Evolutionary conservation across 495 filamentous ascomycete species (phyloP).

Genomic region (Trichoderma erinaceum): DNA sequence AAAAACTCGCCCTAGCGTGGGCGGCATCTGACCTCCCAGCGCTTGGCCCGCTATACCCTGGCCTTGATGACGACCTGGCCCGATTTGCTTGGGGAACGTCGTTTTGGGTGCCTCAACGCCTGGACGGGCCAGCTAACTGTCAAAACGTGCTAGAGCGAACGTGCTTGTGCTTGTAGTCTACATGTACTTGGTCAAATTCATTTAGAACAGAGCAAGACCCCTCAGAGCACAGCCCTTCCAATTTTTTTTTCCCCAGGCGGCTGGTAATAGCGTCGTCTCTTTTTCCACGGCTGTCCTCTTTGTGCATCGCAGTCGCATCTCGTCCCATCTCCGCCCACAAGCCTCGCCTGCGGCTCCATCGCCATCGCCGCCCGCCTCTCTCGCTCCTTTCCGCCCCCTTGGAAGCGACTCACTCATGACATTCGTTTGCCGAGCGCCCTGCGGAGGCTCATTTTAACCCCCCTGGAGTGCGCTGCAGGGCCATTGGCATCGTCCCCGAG

Average conservation of each 20-base stretch:
- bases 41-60: conserved; percentile 6
- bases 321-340: not conserved
- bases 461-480: conserved; percentile 11
- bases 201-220: not conserved
- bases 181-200: not conserved
- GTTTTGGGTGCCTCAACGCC: conserved; percentile 7
- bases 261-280: conserved; percentile 7
- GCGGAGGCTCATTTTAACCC: conserved; percentile 14
- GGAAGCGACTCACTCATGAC: conserved; percentile 13
- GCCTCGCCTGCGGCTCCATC: not conserved
- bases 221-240: not conserved
- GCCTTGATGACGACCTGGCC: conserved; percentile 11
- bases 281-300: not conserved
- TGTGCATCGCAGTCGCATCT: not conserved
- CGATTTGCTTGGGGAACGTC: not conserved
- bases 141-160: not conserved
- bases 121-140: not conserved
- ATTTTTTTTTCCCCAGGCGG: not conserved
- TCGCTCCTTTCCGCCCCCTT: not conserved
- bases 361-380: not conserved
- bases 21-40: conserved; percentile 13
- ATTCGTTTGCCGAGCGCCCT: conserved; percentile 9
- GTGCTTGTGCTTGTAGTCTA: not conserved
- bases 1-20: conserved; percentile 5
- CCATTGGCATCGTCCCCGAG: not conserved